phyloP scores from a whole-genome alignment of 257 asterid species.

The Thymus mandschuricus region DNA sequence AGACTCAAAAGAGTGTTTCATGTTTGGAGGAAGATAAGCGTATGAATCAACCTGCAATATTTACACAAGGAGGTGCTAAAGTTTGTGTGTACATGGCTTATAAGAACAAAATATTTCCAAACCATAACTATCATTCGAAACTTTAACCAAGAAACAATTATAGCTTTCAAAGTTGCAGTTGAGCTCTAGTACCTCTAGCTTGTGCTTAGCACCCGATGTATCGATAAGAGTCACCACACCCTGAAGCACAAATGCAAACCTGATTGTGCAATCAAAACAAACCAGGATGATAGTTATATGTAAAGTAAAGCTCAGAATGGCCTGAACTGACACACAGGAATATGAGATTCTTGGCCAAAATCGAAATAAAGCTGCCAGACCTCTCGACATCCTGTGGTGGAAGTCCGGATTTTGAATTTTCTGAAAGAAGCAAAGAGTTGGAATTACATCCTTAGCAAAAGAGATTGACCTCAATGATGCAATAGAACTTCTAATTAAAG shows the following conservation, averaged over 20 bases:
- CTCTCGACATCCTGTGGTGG: constrained; percentile 87
- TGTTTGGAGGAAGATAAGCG: constrained; percentile 89
- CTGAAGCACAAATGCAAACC: constrained; percentile 78
- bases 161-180: constrained; percentile 7
- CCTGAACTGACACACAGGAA: neutral
- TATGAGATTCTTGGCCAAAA: constrained; percentile 14
- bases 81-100: neutral
- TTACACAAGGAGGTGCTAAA: constrained; percentile 12
- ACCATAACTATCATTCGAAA: neutral
- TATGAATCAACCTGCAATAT: constrained; percentile 86
- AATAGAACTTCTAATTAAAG: too few relatives aligned
- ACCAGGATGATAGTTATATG: neutral
- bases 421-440: constrained; percentile 43
- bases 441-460: neutral
- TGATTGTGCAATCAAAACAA: constrained; percentile 37
- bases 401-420: constrained; percentile 71
- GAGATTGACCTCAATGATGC: too few relatives aligned
- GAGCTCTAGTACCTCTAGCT: constrained; percentile 52
- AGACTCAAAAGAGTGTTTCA: constrained; percentile 55
- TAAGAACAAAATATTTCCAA: neutral
- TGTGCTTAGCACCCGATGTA: constrained; percentile 45
- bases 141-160: neutral
- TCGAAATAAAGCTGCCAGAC: constrained; percentile 37
- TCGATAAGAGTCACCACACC: constrained; percentile 66
- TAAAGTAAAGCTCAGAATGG: constrained; percentile 13